phyloP scores from a whole-genome alignment of 1,139 yeast species.

The Saccharomyces hybrid region DNA sequence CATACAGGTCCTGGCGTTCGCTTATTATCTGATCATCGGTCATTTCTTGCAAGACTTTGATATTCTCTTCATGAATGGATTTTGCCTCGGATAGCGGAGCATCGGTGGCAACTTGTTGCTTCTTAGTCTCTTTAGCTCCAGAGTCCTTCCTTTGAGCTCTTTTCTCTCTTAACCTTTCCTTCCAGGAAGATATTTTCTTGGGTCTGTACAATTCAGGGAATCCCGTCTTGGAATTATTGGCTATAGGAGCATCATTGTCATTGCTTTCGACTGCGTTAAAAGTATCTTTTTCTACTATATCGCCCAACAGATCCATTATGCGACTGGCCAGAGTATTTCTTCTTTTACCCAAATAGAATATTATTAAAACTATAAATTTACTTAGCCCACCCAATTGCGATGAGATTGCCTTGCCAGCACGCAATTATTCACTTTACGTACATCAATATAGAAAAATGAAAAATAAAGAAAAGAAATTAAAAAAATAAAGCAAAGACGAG shows the following conservation, averaged over 20 bases:
- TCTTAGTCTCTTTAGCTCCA: not conserved
- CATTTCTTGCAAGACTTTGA: slow-evolving; percentile 56
- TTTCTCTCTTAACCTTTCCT: slow-evolving; percentile 33
- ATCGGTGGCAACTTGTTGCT: slow-evolving; percentile 9
- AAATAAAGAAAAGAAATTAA: not conserved
- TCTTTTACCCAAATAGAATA: not conserved
- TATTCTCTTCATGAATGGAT: slow-evolving; percentile 69
- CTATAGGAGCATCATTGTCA: slow-evolving; percentile 27
- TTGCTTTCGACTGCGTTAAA: slow-evolving; percentile 28
- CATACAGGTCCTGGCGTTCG: slow-evolving; percentile 62
- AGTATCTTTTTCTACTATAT: slow-evolving; percentile 62
- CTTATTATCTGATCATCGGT: slow-evolving; percentile 54
- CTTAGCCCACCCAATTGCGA: not conserved
- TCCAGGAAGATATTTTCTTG: slow-evolving; percentile 37
- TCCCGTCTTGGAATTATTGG: slow-evolving; percentile 28
- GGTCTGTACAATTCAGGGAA: slow-evolving; percentile 39
- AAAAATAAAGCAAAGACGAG: not conserved
- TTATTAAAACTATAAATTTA: not conserved
- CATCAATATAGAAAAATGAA: not conserved
- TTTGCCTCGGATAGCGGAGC: slow-evolving; percentile 46
- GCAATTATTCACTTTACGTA: not conserved
- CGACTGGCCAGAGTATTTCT: not conserved
- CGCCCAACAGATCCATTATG: slow-evolving; percentile 63
- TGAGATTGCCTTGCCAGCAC: not conserved
- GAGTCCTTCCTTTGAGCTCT: slow-evolving; percentile 12